phyloP scores from a whole-genome alignment of 306 rosid genomes.

The Potentilla sterilis region DNA sequence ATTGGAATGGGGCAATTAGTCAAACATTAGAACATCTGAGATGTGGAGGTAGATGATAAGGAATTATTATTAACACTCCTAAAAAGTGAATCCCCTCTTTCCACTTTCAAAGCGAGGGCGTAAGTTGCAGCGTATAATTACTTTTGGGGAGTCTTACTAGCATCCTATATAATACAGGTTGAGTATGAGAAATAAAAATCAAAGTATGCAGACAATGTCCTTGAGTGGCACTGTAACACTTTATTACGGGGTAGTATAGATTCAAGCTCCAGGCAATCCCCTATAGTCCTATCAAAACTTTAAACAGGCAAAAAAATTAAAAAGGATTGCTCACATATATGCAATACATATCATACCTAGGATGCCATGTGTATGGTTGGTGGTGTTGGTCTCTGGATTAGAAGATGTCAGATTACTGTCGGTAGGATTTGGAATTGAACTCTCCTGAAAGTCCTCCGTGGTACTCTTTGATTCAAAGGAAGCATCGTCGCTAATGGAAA shows the following conservation, averaged over 20 bases:
- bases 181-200: neutral
- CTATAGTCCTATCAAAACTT: neutral
- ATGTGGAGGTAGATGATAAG: neutral
- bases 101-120: neutral
- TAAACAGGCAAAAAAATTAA: neutral
- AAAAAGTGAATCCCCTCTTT: neutral
- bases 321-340: neutral
- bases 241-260: neutral
- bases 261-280: neutral
- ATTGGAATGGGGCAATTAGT: neutral
- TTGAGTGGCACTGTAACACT: neutral
- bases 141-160: neutral
- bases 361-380: conserved; percentile 38
- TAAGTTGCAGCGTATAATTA: neutral
- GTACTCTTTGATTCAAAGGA: conserved; percentile 41
- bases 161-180: neutral
- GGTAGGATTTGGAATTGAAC: conserved; percentile 33
- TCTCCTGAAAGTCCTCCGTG: conserved; percentile 43
- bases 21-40: neutral
- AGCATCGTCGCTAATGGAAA: conserved; percentile 33
- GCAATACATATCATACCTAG: conserved; percentile 48
- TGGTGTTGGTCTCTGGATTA: conserved; percentile 38
- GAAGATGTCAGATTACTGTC: conserved; percentile 42
- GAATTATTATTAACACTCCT: neutral
- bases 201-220: neutral